phyloP scores from a whole-genome alignment of 1,284 basidiomycete species.

The Cryptococcus deneoformans region DNA sequence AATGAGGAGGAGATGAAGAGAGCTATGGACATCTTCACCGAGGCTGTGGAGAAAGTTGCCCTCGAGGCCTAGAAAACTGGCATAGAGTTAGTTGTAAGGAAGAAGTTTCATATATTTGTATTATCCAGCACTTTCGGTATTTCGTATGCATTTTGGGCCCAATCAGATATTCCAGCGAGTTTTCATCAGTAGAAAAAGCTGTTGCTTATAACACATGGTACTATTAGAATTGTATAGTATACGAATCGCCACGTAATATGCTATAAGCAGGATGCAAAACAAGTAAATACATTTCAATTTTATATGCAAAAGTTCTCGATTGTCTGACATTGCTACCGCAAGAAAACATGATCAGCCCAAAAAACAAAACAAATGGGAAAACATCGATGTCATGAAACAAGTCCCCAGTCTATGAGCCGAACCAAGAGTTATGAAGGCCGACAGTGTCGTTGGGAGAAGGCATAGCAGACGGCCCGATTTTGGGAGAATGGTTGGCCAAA shows the following conservation, averaged over 20 bases:
- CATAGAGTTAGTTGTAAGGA: neutral
- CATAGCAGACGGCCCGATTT: slow-evolving; percentile 38
- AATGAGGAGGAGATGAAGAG: slow-evolving; percentile 59
- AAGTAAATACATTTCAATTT: neutral
- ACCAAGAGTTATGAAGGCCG: slow-evolving; percentile 50
- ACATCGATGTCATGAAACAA: neutral
- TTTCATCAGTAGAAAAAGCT: neutral
- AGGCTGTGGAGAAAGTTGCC: slow-evolving; percentile 56
- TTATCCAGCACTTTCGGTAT: neutral
- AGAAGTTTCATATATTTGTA: neutral
- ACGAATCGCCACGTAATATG: neutral
- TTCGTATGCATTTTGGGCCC: too few relatives aligned
- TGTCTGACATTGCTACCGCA: neutral
- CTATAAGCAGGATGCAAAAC: too few relatives aligned
- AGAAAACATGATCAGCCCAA: neutral
- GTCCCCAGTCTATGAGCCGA: slow-evolving; percentile 24
- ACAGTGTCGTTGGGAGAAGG: slow-evolving; percentile 45
- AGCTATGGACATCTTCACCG: slow-evolving; percentile 60
- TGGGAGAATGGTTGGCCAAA: slow-evolving; percentile 49
- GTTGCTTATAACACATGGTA: too few relatives aligned
- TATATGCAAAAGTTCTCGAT: neutral
- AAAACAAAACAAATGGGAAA: neutral
- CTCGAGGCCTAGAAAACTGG: slow-evolving; percentile 29
- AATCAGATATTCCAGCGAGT: too few relatives aligned
- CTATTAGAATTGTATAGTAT: too few relatives aligned